Evolutionary conservation across 371 early-diverging fungal genomes (phyloP).

Genomic region (Amoeboaphelidium protococcarum): DNA sequence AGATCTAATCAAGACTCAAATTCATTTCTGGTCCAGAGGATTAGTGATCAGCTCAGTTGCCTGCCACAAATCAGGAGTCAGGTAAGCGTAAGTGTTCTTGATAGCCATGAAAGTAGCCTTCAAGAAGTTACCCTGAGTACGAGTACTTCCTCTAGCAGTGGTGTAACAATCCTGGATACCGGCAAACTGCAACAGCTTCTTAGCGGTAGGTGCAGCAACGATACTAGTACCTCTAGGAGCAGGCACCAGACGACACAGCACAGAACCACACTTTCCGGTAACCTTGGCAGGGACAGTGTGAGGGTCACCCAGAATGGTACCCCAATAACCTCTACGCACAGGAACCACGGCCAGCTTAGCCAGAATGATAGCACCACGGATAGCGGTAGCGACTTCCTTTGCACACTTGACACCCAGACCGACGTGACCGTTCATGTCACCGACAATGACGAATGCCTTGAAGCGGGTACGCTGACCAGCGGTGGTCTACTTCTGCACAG

Average conservation of each 20-base stretch:
- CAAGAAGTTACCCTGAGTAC: conserved; percentile 84
- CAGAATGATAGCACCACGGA: conserved; percentile 92
- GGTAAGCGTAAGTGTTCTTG: conserved; percentile 88
- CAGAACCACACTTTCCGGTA: conserved; percentile 97
- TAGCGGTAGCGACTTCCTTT: conserved; percentile 97
- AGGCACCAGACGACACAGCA: conserved; percentile 75
- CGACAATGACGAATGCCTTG: conserved; percentile 98
- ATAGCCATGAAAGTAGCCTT: conserved; percentile 98
- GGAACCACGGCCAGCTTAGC: conserved; percentile 97
- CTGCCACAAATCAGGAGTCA: conserved; percentile 90
- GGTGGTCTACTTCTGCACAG: conserved; percentile 99
- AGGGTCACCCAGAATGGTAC: conserved; percentile 80
- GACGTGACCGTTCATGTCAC: conserved; percentile 92
- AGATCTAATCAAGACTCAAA: too few relatives aligned
- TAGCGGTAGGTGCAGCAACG: conserved; percentile 87
- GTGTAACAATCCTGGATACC: conserved; percentile 98
- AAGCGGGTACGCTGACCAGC: conserved; percentile 99
- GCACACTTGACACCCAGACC: conserved; percentile 98
- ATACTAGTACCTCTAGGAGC: conserved; percentile 98
- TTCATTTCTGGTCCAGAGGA: too few relatives aligned
- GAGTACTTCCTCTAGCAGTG: conserved; percentile 63
- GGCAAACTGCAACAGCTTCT: conserved; percentile 92
- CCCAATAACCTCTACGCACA: conserved; percentile 98
- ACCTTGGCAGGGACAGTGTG: conserved; percentile 98
- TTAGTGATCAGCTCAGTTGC: conserved; percentile 40